These are phyloP conservation scores for Scutellaria barbata DNA, from an alignment of 257 asterid species.

Conservation along the genomic window DNA sequence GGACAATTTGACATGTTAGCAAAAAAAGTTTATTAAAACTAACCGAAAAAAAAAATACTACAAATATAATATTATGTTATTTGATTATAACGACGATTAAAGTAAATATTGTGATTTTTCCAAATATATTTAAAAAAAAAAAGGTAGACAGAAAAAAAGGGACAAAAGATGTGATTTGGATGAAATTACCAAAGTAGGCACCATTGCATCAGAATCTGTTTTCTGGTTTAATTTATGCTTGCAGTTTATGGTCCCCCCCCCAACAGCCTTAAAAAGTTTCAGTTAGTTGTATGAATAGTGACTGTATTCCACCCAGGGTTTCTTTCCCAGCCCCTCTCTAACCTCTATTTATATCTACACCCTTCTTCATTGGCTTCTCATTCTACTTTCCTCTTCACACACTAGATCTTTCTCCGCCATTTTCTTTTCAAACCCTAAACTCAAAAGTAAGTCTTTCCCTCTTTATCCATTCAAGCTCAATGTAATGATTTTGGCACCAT, in stretches of 20 bases:
- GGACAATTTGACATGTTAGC: no score
- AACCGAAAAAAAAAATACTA: no score
- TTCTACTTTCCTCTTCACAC: conserved; percentile 8
- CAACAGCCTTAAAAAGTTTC: conserved; percentile 39
- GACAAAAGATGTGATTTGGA: no score
- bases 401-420: no score
- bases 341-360: conserved; percentile 49
- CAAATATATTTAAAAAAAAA: no score
- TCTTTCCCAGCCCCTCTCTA: not conserved
- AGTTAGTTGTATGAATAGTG: conserved; percentile 38
- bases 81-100: no score
- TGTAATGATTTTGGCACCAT: no score
- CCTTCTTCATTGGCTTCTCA: conserved; percentile 23
- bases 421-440: not conserved
- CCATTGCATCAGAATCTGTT: conserved; percentile 31
- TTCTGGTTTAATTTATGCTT: not conserved
- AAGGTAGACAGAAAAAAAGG: no score
- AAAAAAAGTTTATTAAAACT: no score
- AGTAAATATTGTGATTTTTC: no score
- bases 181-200: no score
- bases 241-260: conserved; percentile 43
- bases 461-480: not conserved
- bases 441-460: conserved; percentile 28
- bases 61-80: no score
- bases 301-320: conserved; percentile 12